Percentiles rank a stretch among this genome's conserved stretches.
Conservation (phyloP, 2,329 filamentous ascomycete species). For the Neonectria coccinea region DNA sequence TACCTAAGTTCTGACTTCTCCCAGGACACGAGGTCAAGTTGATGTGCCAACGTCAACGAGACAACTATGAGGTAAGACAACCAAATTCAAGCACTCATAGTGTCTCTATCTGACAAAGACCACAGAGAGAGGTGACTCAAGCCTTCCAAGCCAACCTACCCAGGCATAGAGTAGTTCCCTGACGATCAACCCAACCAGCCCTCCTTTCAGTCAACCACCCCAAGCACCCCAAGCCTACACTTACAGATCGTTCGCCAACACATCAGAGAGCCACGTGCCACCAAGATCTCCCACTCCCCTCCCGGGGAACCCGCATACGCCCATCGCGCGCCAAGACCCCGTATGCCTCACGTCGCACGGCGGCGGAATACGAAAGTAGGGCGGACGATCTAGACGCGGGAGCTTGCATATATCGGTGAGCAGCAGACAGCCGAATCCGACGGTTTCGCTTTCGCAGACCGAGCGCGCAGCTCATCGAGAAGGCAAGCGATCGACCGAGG, state of each 20-base stretch:
- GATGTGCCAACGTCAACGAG: too few relatives aligned
- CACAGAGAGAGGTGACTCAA: too few relatives aligned
- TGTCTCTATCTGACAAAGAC: background rate
- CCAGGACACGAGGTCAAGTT: background rate
- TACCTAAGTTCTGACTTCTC: background rate
- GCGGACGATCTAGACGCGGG: constrained; percentile 3
- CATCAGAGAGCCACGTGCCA: background rate
- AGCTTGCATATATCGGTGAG: background rate
- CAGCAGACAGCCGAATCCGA: background rate
- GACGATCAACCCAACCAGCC: background rate
- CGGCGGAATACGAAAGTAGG: background rate
- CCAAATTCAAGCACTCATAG: background rate
- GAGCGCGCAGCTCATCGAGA: background rate
- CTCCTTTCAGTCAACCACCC: too few relatives aligned
- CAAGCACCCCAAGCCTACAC: background rate
- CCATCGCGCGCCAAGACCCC: background rate
- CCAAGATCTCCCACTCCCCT: background rate
- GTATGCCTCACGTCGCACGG: background rate
- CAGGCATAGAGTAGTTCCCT: background rate
- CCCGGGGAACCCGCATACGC: background rate
- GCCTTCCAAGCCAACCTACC: too few relatives aligned
- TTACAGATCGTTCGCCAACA: background rate
- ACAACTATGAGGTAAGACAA: too few relatives aligned
- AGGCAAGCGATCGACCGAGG: background rate
- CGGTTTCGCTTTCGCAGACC: background rate